Evolutionary conservation across 441 rosid species (phyloP), one percentile per base, ranked within the genome.

Genomic region (Aquilaria agallochum): DNA sequence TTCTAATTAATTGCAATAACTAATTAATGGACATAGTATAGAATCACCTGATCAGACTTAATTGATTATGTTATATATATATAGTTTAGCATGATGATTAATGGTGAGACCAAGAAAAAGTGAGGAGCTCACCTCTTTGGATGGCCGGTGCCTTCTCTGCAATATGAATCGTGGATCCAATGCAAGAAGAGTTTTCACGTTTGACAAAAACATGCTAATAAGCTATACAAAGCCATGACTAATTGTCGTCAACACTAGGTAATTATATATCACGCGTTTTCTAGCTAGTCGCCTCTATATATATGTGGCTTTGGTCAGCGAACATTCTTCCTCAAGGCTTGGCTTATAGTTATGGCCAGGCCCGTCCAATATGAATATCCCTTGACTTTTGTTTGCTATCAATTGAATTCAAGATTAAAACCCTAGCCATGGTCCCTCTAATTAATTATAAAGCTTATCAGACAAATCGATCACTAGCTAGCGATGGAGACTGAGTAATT

Each of bases 81-180:
- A 1, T 20, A 20, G 27, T 0, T 20, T 20, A 20, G 1, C 27
- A 20, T 20, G 27, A 20, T 20, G 27, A 20, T 20, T 20, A 20
- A 20, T 20, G 27, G 27, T 20, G 27, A 20, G 27, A 20, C 27
- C 27, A 20, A 20, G 27, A 1, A 20, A 20, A 20, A 20, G 27
- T 20, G 27, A 20, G 27, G 27, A 20, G 27, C 14, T 55, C 15
- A 50, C 42, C 61, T 51, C 47, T 48, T 56, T 68, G 31, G 33
- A 46, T 51, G 67, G 72, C 50, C 67, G 67, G 72, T 62, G 62
- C 63, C 45, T 27, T 2, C 27, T 60, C 27, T 20, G 56, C 46
- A 32, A 56, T 50, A 40, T 27, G 4, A 48, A 27, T 13, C 27
- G 27, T 49, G 52, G 56, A 30, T 56, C 45, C 11, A 42, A 55